Percentiles rank a stretch among this genome's conserved stretches.
Evolutionary conservation across 148 eudicot species (phyloP).

Genomic region (Fallopia convolvulus): DNA sequence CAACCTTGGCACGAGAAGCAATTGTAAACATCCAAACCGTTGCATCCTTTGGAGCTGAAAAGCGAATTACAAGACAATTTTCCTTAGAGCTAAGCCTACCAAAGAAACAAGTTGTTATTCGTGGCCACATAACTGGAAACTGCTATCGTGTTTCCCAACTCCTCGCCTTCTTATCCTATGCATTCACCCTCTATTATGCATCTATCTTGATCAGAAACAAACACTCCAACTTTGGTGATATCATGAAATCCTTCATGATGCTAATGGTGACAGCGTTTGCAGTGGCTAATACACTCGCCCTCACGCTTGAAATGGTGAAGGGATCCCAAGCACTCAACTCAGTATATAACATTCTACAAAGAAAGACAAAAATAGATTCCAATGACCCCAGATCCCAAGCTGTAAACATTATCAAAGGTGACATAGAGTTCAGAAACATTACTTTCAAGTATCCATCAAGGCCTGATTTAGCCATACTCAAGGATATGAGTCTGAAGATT

Average conservation of each 20-base stretch:
- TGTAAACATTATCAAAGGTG: slow-evolving; percentile 35
- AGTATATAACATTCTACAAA: slow-evolving; percentile 41
- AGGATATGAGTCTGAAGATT: slow-evolving; percentile 34
- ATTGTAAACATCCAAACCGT: slow-evolving; percentile 59
- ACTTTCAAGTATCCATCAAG: slow-evolving; percentile 56
- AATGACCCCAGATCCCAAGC: slow-evolving; percentile 27
- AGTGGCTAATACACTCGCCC: slow-evolving; percentile 59
- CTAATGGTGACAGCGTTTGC: slow-evolving; percentile 51
- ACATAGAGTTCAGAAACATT: slow-evolving; percentile 46
- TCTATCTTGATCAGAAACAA: slow-evolving; percentile 31
- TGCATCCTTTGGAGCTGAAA: slow-evolving; percentile 70
- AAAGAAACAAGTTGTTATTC: slow-evolving; percentile 40
- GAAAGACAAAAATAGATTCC: slow-evolving; percentile 38
- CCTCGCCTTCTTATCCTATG: slow-evolving; percentile 50
- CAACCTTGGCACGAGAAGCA: slow-evolving; percentile 58
- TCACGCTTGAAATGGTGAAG: slow-evolving; percentile 57
- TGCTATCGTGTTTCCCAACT: slow-evolving; percentile 53
- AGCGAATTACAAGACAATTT: slow-evolving; percentile 35
- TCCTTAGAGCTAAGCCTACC: slow-evolving; percentile 31
- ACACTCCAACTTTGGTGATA: not conserved
- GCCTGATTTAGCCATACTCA: slow-evolving; percentile 39
- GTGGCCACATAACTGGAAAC: slow-evolving; percentile 67
- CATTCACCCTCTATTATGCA: slow-evolving; percentile 60
- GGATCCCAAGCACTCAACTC: slow-evolving; percentile 55
- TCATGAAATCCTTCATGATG: slow-evolving; percentile 70